Conservation (phyloP, 148 eudicot genomes). For the Chenopodium formosanum region DNA sequence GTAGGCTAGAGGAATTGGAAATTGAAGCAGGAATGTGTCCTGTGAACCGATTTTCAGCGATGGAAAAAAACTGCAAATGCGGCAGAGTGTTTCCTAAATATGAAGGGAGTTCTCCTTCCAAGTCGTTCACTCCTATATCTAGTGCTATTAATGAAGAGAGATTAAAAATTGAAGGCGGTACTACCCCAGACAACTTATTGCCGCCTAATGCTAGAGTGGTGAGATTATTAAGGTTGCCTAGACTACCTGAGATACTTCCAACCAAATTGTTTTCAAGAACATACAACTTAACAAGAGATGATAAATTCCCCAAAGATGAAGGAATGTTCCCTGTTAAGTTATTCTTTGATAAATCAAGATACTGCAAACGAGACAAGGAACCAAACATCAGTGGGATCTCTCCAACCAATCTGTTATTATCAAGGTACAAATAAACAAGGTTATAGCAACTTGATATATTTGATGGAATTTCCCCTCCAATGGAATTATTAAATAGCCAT, state of each 20-base stretch:
- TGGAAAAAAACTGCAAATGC: neutral
- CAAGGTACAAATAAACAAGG: no score
- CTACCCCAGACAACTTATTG: constrained; percentile 17
- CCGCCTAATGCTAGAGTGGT: neutral
- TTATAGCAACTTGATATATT: no score
- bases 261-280: neutral
- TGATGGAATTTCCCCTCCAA: no score
- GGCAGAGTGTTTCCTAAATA: constrained; percentile 5
- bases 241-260: constrained; percentile 17
- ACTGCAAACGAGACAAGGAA: constrained; percentile 7
- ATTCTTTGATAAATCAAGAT: neutral
- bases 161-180: constrained; percentile 29
- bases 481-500: no score
- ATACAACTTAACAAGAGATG: neutral
- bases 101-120: constrained; percentile 26
- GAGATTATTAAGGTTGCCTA: constrained; percentile 16
- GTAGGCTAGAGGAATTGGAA: constrained; percentile 18
- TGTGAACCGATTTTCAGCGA: neutral
- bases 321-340: constrained; percentile 18
- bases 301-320: constrained; percentile 22
- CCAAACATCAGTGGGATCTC: constrained; percentile 23
- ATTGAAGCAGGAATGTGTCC: constrained; percentile 21
- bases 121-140: neutral
- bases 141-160: neutral
- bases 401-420: constrained; percentile 10